Conservation (phyloP, 176 grass and related monocot genomes). For the Raddia guianensis region DNA sequence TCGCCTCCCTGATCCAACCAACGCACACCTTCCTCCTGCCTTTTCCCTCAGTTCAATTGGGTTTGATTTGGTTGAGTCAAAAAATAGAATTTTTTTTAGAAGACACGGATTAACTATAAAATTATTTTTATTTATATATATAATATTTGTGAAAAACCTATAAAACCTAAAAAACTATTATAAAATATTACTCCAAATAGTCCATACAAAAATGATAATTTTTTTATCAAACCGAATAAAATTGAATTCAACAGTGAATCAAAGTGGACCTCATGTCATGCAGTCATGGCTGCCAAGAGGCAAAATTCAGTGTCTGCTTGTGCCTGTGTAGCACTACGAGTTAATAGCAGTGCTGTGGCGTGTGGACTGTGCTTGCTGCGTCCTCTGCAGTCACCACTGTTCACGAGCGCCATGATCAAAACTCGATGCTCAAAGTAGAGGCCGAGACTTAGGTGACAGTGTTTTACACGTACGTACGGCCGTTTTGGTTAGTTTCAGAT, state of each 20-base stretch:
- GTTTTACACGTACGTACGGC: not conserved
- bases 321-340: not conserved
- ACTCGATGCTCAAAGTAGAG: not conserved
- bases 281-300: not conserved
- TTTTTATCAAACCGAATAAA: too few relatives aligned
- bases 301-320: not conserved
- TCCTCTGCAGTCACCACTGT: not conserved
- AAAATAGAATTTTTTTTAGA: too few relatives aligned
- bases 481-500: not conserved
- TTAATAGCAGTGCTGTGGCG: not conserved
- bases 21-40: not conserved
- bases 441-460: too few relatives aligned
- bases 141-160: too few relatives aligned
- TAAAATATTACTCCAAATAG: too few relatives aligned
- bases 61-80: too few relatives aligned
- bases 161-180: too few relatives aligned
- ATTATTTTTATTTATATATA: too few relatives aligned
- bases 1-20: not conserved
- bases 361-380: not conserved
- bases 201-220: too few relatives aligned
- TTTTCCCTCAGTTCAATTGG: not conserved
- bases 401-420: not conserved
- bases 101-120: too few relatives aligned
- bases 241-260: too few relatives aligned
- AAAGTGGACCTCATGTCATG: not conserved